Conservation (phyloP, 345 rosid species). For the Sonneratia caseolaris region DNA sequence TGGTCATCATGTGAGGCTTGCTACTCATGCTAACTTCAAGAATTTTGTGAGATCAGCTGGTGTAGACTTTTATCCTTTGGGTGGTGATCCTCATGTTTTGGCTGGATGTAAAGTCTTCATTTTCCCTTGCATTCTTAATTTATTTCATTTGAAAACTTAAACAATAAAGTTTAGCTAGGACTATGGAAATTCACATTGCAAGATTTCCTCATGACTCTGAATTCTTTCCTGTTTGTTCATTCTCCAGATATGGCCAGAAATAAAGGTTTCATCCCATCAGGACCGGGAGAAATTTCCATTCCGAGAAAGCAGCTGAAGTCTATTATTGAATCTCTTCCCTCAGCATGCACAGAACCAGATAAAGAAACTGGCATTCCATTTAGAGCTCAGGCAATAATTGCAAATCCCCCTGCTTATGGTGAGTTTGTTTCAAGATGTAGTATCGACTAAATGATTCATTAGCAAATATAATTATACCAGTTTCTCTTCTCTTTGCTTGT, state of each 20-base stretch:
- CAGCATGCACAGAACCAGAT: slow-evolving; percentile 88
- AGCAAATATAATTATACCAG: background rate
- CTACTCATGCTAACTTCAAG: slow-evolving; percentile 85
- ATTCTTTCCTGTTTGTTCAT: slow-evolving; percentile 3
- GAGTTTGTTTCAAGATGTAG: slow-evolving; percentile 9
- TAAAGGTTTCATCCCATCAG: slow-evolving; percentile 92
- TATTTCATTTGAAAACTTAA: background rate
- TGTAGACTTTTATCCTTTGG: slow-evolving; percentile 84
- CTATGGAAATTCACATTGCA: background rate
- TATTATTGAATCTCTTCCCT: slow-evolving; percentile 92
- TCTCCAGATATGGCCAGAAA: slow-evolving; percentile 89
- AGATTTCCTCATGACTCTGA: slow-evolving; percentile 1
- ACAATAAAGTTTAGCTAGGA: background rate
- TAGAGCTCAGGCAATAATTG: slow-evolving; percentile 93
- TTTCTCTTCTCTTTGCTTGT: background rate
- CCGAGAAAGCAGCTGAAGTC: slow-evolving; percentile 90
- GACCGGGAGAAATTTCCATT: slow-evolving; percentile 81
- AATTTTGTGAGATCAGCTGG: slow-evolving; percentile 75
- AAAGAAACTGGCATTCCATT: slow-evolving; percentile 59
- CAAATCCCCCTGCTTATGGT: slow-evolving; percentile 99
- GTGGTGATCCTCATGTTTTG: slow-evolving; percentile 91
- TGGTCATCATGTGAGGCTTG: slow-evolving; percentile 90
- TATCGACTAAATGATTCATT: background rate
- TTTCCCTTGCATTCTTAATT: slow-evolving; percentile 8
- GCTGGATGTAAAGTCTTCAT: slow-evolving; percentile 79